phyloP scores from a whole-genome alignment of 1,284 basidiomycete genomes.

The Tilletia indica region DNA sequence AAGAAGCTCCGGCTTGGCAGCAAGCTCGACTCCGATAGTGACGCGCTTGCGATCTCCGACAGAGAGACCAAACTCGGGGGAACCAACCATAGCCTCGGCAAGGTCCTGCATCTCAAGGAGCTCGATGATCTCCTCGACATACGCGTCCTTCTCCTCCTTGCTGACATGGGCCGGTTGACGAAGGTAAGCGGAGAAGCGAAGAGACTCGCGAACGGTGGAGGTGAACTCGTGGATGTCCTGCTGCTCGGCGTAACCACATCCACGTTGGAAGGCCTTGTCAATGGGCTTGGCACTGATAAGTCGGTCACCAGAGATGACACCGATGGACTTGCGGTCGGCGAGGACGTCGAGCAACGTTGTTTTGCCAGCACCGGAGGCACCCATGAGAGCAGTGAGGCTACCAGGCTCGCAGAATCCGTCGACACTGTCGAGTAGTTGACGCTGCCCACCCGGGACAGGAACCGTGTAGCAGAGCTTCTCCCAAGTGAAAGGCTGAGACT shows the following conservation, averaged over 20 bases:
- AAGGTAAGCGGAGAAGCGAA: constrained; percentile 76
- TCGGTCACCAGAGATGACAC: constrained; percentile 74
- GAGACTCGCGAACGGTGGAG: constrained; percentile 77
- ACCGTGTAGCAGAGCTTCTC: constrained; percentile 57
- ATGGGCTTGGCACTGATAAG: constrained; percentile 74
- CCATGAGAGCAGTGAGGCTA: constrained; percentile 71
- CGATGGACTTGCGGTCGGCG: constrained; percentile 74
- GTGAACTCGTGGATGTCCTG: constrained; percentile 81
- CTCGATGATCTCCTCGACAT: constrained; percentile 74
- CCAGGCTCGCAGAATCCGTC: constrained; percentile 77
- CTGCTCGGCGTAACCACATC: constrained; percentile 69
- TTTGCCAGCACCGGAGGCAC: constrained; percentile 71
- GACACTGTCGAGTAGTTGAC: constrained; percentile 72
- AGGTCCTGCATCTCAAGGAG: constrained; percentile 74
- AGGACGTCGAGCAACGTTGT: constrained; percentile 72
- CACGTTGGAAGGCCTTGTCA: constrained; percentile 71
- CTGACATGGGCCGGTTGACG: constrained; percentile 72
- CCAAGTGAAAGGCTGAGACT: constrained; percentile 57
- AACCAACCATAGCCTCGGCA: constrained; percentile 69
- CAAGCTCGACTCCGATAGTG: constrained; percentile 71
- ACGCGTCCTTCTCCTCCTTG: constrained; percentile 72
- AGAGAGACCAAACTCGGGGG: constrained; percentile 60
- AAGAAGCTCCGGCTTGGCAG: constrained; percentile 72
- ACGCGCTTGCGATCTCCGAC: constrained; percentile 71
- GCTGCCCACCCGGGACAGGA: constrained; percentile 62